Base-by-base conservation (phyloP, 2,329 filamentous ascomycete species). In the Epicoccum sorghinum region DNA sequence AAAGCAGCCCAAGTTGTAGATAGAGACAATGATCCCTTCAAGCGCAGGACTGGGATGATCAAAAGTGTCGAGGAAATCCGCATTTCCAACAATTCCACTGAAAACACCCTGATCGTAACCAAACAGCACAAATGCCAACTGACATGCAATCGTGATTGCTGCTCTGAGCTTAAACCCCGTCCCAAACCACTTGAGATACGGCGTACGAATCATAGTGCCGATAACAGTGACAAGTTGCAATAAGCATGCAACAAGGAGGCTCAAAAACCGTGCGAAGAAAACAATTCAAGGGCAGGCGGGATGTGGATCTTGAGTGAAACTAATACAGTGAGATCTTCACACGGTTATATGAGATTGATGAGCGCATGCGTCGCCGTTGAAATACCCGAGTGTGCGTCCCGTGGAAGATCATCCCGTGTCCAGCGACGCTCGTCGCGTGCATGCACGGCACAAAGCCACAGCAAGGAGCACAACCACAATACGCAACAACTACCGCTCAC, bases 21-120 rank as follows among this genome's bases (percentile, higher is more conserved):
- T 76, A 2, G 67, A 72, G 1, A 78, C 76, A 33, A 78, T 78
- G 52, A 78, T 78, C 32, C 76, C 76, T 51, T 77, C 74, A 3
- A 76, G 68, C 0, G 60, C 73, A 4, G 69, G 66, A 3, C 67
- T 64, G 0, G 76, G 76, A 47, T 78, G 60, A n/a, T 69, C 62
- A 47, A 78, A 77, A 0, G 72, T 76, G n/a, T 74, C 53, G 5
- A 70, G 59, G 59, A 74, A 79, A 52, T 77, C 64, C 32, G 65
- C 59, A 48, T 78, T 78, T n/a, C 69, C 70, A 1, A 78, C 73
- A 42, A 78, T 77, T 13, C 76, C 76, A 27, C 69, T 71, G 46
- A 74, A 74, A 2, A 74, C 71, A 32, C 72, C 71, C 50, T 75
- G 72, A 35, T 75, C 73, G 47, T 76, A 75, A 4, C 74, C 69